phyloP scores from a whole-genome alignment of 2,329 filamentous ascomycete species.

The Stromatinia cepivora region DNA sequence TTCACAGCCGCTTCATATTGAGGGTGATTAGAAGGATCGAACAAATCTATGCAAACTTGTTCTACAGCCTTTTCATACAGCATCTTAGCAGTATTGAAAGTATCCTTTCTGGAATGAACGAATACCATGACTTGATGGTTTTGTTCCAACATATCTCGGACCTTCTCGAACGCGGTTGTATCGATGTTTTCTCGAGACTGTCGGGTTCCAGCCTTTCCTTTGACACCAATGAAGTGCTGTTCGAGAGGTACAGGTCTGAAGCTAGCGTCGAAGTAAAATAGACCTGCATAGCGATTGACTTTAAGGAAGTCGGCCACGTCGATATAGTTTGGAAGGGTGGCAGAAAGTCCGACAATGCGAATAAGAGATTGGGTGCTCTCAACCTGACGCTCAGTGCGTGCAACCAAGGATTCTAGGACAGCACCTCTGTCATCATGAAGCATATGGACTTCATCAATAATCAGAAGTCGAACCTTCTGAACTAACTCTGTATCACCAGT shows the following conservation, averaged over 20 bases:
- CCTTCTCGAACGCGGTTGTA: conserved; percentile 85
- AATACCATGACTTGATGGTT: conserved; percentile 99
- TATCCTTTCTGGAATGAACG: conserved; percentile 95
- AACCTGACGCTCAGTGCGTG: conserved; percentile 90
- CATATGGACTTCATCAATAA: conserved; percentile 99
- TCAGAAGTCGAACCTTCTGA: conserved; percentile 91
- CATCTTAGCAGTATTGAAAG: conserved; percentile 81
- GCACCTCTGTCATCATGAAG: conserved; percentile 96
- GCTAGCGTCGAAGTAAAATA: conserved; percentile 96
- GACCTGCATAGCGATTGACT: conserved; percentile 86
- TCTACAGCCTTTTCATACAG: conserved; percentile 85
- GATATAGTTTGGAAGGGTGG: conserved; percentile 92
- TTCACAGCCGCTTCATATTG: conserved; percentile 76
- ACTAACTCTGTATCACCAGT: conserved; percentile 97
- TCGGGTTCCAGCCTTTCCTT: conserved; percentile 81
- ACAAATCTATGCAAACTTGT: conserved; percentile 74
- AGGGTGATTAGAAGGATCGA: conserved; percentile 78
- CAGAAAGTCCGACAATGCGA: conserved; percentile 91
- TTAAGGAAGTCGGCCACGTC: conserved; percentile 97
- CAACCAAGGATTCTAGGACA: conserved; percentile 92
- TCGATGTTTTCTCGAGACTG: conserved; percentile 88
- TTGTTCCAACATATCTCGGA: conserved; percentile 83
- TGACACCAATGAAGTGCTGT: conserved; percentile 96
- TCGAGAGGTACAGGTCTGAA: conserved; percentile 95
- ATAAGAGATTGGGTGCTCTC: conserved; percentile 98